Percentiles rank a stretch among this genome's conserved stretches.
Conservation (phyloP, 129 eudicot species). For the Tagetes patula region DNA sequence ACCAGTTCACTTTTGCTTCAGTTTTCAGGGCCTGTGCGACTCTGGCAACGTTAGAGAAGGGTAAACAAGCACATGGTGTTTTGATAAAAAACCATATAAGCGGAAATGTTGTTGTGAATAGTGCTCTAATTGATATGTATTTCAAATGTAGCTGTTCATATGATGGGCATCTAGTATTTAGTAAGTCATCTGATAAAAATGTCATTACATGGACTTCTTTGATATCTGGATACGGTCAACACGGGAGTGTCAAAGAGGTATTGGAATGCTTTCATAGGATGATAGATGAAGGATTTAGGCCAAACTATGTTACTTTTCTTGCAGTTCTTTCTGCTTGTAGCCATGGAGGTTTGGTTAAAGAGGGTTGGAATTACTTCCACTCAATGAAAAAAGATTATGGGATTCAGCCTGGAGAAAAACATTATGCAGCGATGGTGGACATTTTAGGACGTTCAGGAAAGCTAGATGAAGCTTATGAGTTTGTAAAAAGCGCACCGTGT, state of each 20-base stretch:
- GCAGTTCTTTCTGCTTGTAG: slow-evolving; percentile 93
- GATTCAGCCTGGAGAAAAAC: slow-evolving; percentile 67
- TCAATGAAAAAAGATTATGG: slow-evolving; percentile 72
- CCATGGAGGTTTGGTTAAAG: slow-evolving; percentile 76
- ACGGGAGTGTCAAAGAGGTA: slow-evolving; percentile 71
- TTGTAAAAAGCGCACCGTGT: slow-evolving; percentile 60
- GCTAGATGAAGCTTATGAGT: slow-evolving; percentile 70
- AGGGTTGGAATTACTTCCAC: slow-evolving; percentile 63
- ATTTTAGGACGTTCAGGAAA: slow-evolving; percentile 90
- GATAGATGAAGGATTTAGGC: slow-evolving; percentile 72
- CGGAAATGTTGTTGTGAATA: slow-evolving; percentile 71
- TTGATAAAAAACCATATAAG: slow-evolving; percentile 55
- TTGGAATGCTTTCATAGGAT: slow-evolving; percentile 54
- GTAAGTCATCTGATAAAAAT: slow-evolving; percentile 54
- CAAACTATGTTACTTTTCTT: slow-evolving; percentile 79
- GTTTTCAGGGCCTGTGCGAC: slow-evolving; percentile 91
- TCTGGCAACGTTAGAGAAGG: slow-evolving; percentile 76
- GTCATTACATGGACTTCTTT: slow-evolving; percentile 87
- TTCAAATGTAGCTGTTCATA: slow-evolving; percentile 80
- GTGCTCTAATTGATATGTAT: slow-evolving; percentile 94
- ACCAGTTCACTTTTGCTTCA: slow-evolving; percentile 86
- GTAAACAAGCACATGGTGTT: slow-evolving; percentile 73
- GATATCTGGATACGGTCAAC: slow-evolving; percentile 81
- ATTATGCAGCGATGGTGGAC: slow-evolving; percentile 90
- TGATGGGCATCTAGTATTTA: slow-evolving; percentile 68